Base-by-base conservation (phyloP, 2,329 filamentous ascomycete genomes). In the Phyllosticta citribraziliensis region DNA sequence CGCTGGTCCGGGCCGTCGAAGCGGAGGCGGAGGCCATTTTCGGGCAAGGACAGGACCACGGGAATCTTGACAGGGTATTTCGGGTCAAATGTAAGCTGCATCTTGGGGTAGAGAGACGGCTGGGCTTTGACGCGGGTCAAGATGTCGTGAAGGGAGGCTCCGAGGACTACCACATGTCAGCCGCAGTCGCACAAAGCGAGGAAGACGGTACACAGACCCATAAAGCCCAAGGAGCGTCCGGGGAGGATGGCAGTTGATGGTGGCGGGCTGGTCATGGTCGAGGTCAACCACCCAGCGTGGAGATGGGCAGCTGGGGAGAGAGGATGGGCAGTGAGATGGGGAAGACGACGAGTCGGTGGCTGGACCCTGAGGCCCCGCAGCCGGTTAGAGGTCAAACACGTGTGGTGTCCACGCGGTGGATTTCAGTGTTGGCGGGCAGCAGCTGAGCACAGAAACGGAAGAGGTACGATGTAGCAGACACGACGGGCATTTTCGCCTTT, bases 1-100 rank as follows among this genome's bases (percentile, higher is more conserved):
- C 93, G 85, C 74, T 99, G 94, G 69, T 97, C 92, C 3, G 89
- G 86, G 0, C 92, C 94, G 71, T 99, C 94, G 70, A 99, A 99
- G 52, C 90, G 90, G 58, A 99, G 78, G 12, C 93, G 88, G 30
- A 99, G 74, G 27, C 94, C 94, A 75, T 97, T 99, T 3, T 84
- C 82, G 0, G 92, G 89, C 3, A 99, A 83, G 19, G 81, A 81
- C 60, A 97, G 75, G 52, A 89, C 79, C 19, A 97, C 83, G 0
- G 91, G 89, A 27, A 89, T 84, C 33, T 80, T 80, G 35, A 97
- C 81, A 3, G 94, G 93, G 12, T 85, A 78, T 17, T 83, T 78
- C n/a, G 86, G 81, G 27, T 91, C 91, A 75, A 94, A 95, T 53
- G 86, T 81, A 35, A 97, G 79, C 67, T 97, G 87, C 72, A 97